Conservation (phyloP, 495 filamentous ascomycete species). For the Lichenothelia convexa region DNA sequence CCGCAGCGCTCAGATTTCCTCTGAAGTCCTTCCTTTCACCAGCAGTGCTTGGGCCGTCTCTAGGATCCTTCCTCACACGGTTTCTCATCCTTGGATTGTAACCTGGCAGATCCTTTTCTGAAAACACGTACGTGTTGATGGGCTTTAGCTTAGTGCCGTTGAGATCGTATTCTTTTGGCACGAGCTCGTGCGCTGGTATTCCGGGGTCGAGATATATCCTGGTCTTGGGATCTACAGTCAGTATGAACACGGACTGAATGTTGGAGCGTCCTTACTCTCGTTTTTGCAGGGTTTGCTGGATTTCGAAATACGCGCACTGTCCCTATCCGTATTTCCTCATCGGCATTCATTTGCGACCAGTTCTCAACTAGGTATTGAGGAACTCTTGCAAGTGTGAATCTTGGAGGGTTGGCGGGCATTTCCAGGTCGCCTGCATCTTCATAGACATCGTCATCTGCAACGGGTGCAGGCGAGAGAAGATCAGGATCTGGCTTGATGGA, state of each 20-base stretch:
- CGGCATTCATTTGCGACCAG: conserved; percentile 38
- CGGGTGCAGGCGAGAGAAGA: conserved; percentile 33
- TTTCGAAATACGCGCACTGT: conserved; percentile 43
- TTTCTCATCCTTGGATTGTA: conserved; percentile 21
- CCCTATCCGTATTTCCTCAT: conserved; percentile 52
- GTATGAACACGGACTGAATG: no score
- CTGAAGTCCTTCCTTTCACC: no score
- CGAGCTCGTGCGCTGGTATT: conserved; percentile 37
- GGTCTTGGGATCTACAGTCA: conserved; percentile 27
- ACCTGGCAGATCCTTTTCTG: conserved; percentile 75
- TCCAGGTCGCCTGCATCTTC: conserved; percentile 81
- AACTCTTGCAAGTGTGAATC: conserved; percentile 43
- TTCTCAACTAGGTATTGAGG: conserved; percentile 62
- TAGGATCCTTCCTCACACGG: background rate
- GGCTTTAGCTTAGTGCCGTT: conserved; percentile 41
- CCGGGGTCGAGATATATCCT: conserved; percentile 33
- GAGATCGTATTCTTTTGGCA: conserved; percentile 73
- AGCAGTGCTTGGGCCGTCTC: background rate
- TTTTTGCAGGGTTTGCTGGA: background rate
- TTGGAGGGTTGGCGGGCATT: conserved; percentile 39
- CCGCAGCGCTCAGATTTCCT: no score
- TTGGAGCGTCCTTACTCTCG: no score
- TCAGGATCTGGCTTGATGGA: conserved; percentile 62
- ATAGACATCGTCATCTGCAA: conserved; percentile 62
- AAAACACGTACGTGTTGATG: conserved; percentile 75